Evolutionary conservation across 306 rosid genomes (phyloP).

Genomic region (Glycyrrhiza uralensis): DNA sequence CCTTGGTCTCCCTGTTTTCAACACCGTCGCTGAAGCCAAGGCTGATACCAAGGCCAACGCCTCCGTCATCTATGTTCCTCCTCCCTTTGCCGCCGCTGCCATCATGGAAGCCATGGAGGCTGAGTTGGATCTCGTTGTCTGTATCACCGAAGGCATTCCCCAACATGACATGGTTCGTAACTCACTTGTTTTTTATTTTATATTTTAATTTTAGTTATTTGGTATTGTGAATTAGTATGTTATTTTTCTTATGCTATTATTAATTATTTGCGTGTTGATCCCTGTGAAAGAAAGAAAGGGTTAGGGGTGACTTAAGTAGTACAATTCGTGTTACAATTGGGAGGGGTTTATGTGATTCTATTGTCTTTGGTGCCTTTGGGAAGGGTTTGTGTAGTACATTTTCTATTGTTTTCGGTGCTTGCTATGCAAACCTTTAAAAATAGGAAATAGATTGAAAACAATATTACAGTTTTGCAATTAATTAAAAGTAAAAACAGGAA

Average conservation of each 20-base stretch:
- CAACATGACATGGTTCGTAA: slow-evolving; percentile 89
- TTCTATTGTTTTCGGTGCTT: no score
- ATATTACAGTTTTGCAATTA: no score
- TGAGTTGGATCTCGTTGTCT: slow-evolving; percentile 91
- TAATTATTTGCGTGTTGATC: neutral
- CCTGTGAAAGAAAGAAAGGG: neutral
- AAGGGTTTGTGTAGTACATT: no score
- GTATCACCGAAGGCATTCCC: slow-evolving; percentile 99
- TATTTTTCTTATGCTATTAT: neutral
- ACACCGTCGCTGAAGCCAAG: slow-evolving; percentile 89
- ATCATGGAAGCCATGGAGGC: slow-evolving; percentile 92
- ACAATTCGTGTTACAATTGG: no score
- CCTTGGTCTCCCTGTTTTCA: slow-evolving; percentile 97
- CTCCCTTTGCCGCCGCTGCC: slow-evolving; percentile 96
- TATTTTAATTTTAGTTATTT: neutral
- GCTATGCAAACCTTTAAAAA: no score
- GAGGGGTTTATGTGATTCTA: no score
- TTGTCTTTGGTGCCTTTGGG: no score
- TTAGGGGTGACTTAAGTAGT: neutral
- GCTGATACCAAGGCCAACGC: slow-evolving; percentile 95
- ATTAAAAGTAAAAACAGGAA: no score
- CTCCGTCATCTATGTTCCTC: slow-evolving; percentile 93
- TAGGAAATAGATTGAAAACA: no score
- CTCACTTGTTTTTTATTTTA: neutral
- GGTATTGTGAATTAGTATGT: neutral